phyloP scores from a whole-genome alignment of 345 rosid genomes.

The Melaleuca quinquenervia region DNA sequence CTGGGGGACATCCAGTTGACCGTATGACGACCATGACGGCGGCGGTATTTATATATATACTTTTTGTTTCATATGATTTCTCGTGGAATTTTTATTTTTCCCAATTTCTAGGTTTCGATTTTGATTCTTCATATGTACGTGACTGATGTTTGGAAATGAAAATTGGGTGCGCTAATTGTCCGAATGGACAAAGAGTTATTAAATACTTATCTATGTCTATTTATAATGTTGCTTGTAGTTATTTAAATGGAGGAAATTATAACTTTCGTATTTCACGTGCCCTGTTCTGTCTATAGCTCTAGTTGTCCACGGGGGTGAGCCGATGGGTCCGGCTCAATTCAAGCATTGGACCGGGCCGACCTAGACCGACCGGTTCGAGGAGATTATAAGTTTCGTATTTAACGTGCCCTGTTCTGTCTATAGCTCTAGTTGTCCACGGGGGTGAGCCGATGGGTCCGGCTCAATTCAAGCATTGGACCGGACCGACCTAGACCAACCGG shows the following conservation, averaged over 20 bases:
- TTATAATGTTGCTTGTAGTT: background rate
- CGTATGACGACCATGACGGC: background rate
- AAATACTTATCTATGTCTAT: background rate
- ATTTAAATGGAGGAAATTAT: background rate
- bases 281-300: background rate
- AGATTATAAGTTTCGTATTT: background rate
- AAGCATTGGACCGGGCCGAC: background rate
- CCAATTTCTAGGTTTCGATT: background rate
- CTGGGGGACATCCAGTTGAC: slow-evolving; percentile 63
- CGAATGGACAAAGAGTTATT: background rate
- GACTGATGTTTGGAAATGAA: background rate
- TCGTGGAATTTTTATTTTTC: background rate
- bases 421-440: background rate
- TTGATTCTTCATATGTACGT: background rate
- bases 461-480: background rate
- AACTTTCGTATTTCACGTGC: background rate
- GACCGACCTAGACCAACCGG: background rate
- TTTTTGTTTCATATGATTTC: background rate
- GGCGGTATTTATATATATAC: background rate
- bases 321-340: background rate
- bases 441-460: background rate
- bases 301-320: background rate
- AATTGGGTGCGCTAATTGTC: background rate
- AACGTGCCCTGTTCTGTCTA: background rate
- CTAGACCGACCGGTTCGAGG: background rate